Conservation (phyloP, 371 early-diverging fungal species). For the Vairimorpha apis region DNA sequence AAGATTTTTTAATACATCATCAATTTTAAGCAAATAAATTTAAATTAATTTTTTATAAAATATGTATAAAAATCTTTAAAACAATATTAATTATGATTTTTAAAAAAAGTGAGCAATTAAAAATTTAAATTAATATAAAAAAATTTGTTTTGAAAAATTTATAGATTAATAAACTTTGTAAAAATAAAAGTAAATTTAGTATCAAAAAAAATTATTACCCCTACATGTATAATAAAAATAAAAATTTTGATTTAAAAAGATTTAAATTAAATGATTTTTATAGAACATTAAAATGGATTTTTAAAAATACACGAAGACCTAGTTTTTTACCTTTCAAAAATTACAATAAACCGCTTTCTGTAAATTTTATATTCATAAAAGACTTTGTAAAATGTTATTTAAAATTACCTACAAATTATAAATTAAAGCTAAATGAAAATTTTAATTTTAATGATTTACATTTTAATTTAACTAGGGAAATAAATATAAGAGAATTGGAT, state of each 20-base stretch:
- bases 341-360: not conserved
- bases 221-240: not conserved
- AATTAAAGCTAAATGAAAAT: conserved; percentile 23
- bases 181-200: too few relatives aligned
- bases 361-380: conserved; percentile 11
- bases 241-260: not conserved
- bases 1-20: too few relatives aligned
- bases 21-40: too few relatives aligned
- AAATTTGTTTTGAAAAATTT: too few relatives aligned
- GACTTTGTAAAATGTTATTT: not conserved
- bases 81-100: too few relatives aligned
- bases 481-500: not conserved
- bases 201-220: too few relatives aligned
- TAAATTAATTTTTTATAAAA: too few relatives aligned
- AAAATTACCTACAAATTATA: not conserved
- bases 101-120: too few relatives aligned
- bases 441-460: conserved; percentile 14
- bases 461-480: conserved; percentile 15
- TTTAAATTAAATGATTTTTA: conserved; percentile 44
- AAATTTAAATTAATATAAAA: too few relatives aligned
- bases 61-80: too few relatives aligned
- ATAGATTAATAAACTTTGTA: too few relatives aligned
- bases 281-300: conserved; percentile 29
- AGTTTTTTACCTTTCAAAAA: conserved; percentile 19
- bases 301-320: conserved; percentile 22